These are phyloP conservation scores for Nakaseomyces sp. DNA, from an alignment of 1,139 yeast species.

Conservation along the genomic window DNA sequence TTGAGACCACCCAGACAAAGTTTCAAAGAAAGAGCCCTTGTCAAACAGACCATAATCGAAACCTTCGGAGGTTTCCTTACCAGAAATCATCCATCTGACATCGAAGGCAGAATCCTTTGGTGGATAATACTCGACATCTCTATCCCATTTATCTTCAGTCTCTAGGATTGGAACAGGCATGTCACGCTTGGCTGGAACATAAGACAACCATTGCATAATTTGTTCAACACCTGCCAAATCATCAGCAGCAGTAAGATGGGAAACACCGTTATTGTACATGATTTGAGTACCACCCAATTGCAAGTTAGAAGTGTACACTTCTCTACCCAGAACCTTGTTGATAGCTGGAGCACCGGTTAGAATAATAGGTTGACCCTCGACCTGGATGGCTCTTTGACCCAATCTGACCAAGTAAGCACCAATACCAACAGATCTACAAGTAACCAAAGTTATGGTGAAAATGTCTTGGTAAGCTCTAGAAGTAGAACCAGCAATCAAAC, in stretches of 20 bases:
- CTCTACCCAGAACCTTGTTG: constrained; percentile 91
- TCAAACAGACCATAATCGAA: constrained; percentile 88
- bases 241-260: constrained; percentile 90
- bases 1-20: constrained; percentile 97
- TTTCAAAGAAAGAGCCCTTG: constrained; percentile 87
- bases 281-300: constrained; percentile 99
- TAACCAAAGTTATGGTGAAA: constrained; percentile 89
- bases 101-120: constrained; percentile 68
- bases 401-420: constrained; percentile 97
- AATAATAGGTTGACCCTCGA: constrained; percentile 96
- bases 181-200: constrained; percentile 83
- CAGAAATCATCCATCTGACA: constrained; percentile 91
- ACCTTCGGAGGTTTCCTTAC: constrained; percentile 60
- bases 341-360: constrained; percentile 99
- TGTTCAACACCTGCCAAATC: constrained; percentile 94
- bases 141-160: constrained; percentile 81
- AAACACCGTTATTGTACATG: constrained; percentile 96
- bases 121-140: constrained; percentile 80
- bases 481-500: constrained; percentile 97
- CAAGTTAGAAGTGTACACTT: constrained; percentile 90
- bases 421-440: constrained; percentile 98
- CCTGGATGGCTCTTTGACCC: constrained; percentile 97
- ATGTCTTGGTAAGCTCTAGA: constrained; percentile 96
- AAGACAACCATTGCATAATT: constrained; percentile 94
- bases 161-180: constrained; percentile 88